Percentiles rank a stretch among this genome's conserved stretches.
Evolutionary conservation across 768 basidiomycete genomes (phyloP).

Genomic region (Coprinopsis cinerea): DNA sequence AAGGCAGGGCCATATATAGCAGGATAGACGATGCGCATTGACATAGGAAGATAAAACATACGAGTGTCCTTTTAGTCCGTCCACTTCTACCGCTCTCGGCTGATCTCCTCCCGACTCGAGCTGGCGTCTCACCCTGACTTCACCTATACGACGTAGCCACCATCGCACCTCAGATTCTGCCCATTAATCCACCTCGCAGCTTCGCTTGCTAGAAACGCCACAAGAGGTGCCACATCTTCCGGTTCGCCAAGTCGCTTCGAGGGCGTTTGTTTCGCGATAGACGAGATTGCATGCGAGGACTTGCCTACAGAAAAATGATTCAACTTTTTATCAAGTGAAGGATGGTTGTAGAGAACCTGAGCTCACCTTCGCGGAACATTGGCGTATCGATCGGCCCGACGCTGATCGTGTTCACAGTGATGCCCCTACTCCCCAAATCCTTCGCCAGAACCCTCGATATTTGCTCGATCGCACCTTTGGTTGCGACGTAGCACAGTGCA

Average conservation of each 20-base stretch:
- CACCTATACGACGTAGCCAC: too few relatives aligned
- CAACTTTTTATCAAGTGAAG: too few relatives aligned
- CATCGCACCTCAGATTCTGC: too few relatives aligned
- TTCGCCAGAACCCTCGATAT: constrained; percentile 52
- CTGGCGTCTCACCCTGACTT: too few relatives aligned
- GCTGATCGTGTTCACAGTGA: constrained; percentile 54
- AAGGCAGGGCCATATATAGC: too few relatives aligned
- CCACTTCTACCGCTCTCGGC: too few relatives aligned
- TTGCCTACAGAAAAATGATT: too few relatives aligned
- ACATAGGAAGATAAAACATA: too few relatives aligned
- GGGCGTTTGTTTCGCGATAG: constrained; percentile 41
- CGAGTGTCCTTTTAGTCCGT: too few relatives aligned
- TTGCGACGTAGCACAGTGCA: constrained; percentile 45
- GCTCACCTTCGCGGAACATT: constrained; percentile 50
- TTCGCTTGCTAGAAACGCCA: constrained; percentile 46
- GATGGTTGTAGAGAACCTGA: too few relatives aligned
- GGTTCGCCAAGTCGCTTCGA: constrained; percentile 39
- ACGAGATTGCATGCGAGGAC: constrained; percentile 37
- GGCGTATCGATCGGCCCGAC: constrained; percentile 53
- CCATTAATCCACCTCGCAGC: constrained; percentile 56
- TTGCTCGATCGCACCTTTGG: constrained; percentile 59
- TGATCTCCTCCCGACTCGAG: too few relatives aligned
- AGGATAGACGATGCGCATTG: too few relatives aligned
- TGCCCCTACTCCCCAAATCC: constrained; percentile 38
- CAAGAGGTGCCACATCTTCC: constrained; percentile 49